Conservation (phyloP, 192 early-diverging fungal species). For the Pecoramyces ruminantium region DNA sequence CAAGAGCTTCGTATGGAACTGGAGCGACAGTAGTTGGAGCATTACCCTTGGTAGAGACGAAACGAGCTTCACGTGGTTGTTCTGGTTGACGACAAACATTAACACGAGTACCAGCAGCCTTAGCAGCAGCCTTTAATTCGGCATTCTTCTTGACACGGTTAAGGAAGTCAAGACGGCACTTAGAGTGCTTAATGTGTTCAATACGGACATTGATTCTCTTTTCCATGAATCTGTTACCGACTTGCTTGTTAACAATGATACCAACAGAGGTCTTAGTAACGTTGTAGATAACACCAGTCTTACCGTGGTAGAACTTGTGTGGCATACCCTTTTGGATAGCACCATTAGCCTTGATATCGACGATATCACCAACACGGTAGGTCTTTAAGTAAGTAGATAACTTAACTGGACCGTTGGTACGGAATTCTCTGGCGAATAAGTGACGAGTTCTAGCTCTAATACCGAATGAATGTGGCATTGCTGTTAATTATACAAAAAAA, state of each 20-base stretch:
- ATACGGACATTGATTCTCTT: slow-evolving; percentile 97
- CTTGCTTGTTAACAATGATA: slow-evolving; percentile 95
- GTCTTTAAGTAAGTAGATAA: slow-evolving; percentile 95
- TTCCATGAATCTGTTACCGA: slow-evolving; percentile 94
- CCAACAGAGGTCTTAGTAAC: slow-evolving; percentile 98
- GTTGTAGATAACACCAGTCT: slow-evolving; percentile 98
- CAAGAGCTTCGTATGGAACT: slow-evolving; percentile 81
- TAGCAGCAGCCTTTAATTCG: slow-evolving; percentile 64
- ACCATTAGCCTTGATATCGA: slow-evolving; percentile 98
- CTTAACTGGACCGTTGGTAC: slow-evolving; percentile 78
- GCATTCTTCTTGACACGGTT: slow-evolving; percentile 93
- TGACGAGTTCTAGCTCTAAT: slow-evolving; percentile 95
- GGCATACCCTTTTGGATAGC: slow-evolving; percentile 99
- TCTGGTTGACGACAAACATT: slow-evolving; percentile 82
- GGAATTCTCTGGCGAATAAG: slow-evolving; percentile 95
- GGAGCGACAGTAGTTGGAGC: slow-evolving; percentile 82
- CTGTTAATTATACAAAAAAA: background rate
- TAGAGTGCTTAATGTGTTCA: slow-evolving; percentile 99
- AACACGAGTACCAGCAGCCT: slow-evolving; percentile 50
- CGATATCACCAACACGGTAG: slow-evolving; percentile 98
- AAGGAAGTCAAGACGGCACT: slow-evolving; percentile 96
- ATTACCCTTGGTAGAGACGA: slow-evolving; percentile 76
- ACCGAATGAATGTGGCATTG: slow-evolving; percentile 74
- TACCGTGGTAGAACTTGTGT: slow-evolving; percentile 99
- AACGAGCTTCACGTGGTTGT: slow-evolving; percentile 71